Evolutionary conservation across 2,329 filamentous ascomycete species (phyloP), one percentile per base, ranked within the genome.

Genomic region (Colletotrichum sp.): DNA sequence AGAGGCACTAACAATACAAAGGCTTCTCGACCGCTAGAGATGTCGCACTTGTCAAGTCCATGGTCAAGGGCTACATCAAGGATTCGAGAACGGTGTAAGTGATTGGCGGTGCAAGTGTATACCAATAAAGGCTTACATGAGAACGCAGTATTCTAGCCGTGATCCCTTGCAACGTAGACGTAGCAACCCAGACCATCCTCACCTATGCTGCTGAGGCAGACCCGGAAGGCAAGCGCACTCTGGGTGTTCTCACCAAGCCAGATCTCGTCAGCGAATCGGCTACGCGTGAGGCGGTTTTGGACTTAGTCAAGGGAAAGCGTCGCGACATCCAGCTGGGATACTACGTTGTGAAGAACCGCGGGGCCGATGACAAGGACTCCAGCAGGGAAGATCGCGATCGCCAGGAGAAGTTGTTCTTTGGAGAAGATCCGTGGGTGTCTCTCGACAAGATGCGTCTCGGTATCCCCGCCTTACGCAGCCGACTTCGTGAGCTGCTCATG

Each of bases 221-320:
- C 15, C 84, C 85, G 0, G 71, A 83, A 0, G 88, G 88, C 0
- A 77, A 80, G 6, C 78, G 88, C 0, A 90, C 88, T 0, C 79
- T 90, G 9, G 87, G 86, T 1, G 82, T 89, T 5, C 79, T 90
- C 1, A 90, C 88, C 0, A 89, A 89, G 77, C 86, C 87, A 0
- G 87, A 90, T 70, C 81, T 86, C 1, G 83, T 88, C 55, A 32
- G 49, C 5, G 79, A 82, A 55, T 61, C 63, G 0, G 80, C 77
- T 15, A 80, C 76, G 0, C 75, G 80, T 1, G 69, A 68, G 5
- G 75, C 72, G 8, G 73, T 77, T 3, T 75, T 77, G 49, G 69
- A 77, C 11, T 62, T 81, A 0, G n/a, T 81, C 2, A 29, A 57
- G 2, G 79, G 80, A 6, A 73, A 78, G n/a, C 67, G 77, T 3